A percentile compares a stretch with the other conserved stretches of the same genome.
These are phyloP conservation scores for Saccharomyces pastorianus DNA, from an alignment of 1,139 yeast genomes.

Conservation along the genomic window DNA sequence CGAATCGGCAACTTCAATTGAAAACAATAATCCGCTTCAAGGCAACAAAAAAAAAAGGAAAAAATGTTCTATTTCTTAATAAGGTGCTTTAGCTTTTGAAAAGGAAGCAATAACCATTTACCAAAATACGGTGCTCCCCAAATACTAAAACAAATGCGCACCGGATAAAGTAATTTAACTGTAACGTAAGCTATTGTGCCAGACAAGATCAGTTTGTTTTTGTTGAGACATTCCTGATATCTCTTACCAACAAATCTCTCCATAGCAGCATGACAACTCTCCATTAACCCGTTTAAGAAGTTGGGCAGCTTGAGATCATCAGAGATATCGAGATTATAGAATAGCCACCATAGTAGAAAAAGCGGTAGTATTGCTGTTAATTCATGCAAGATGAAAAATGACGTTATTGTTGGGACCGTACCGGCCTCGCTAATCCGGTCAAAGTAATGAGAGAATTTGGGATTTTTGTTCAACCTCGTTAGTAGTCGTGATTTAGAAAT, in stretches of 20 bases:
- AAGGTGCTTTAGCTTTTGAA: conserved; percentile 10
- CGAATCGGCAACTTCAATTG: neutral
- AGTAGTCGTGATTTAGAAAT: conserved; percentile 22
- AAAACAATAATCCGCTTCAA: neutral
- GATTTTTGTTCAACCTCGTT: conserved; percentile 18
- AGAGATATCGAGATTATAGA: conserved; percentile 49
- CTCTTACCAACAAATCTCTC: conserved; percentile 26
- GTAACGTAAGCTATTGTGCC: conserved; percentile 87
- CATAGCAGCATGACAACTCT: conserved; percentile 24
- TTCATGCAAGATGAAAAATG: conserved; percentile 79
- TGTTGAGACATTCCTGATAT: conserved; percentile 19
- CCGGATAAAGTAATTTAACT: conserved; percentile 45
- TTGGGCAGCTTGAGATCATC: conserved; percentile 26
- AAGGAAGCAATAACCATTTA: conserved; percentile 19
- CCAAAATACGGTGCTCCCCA: conserved; percentile 32
- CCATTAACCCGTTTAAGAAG: conserved; percentile 15
- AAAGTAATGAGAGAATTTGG: conserved; percentile 21
- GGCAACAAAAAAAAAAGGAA: neutral
- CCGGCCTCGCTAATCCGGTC: conserved; percentile 34
- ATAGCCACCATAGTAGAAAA: conserved; percentile 63
- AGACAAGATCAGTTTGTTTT: conserved; percentile 45
- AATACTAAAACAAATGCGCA: conserved; percentile 25
- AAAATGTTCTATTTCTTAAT: neutral
- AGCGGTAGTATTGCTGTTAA: conserved; percentile 76
- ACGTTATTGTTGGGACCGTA: conserved; percentile 61